Percentiles rank a stretch among this genome's conserved stretches.
phyloP scores from a whole-genome alignment of 208 protist genomes.

The Wallacemonas sp. region DNA sequence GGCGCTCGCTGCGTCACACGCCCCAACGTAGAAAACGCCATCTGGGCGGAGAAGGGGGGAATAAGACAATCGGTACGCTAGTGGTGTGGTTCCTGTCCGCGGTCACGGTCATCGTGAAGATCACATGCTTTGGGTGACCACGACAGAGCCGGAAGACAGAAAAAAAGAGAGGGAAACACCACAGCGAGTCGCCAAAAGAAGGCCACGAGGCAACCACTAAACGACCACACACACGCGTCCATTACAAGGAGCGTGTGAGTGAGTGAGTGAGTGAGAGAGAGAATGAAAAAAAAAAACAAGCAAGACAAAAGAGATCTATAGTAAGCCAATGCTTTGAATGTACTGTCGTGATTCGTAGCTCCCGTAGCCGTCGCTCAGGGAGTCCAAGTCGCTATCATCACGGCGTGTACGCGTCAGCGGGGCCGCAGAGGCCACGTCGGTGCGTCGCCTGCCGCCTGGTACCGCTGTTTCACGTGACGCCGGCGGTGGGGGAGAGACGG shows the following conservation, averaged over 20 bases:
- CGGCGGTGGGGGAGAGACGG: too few relatives aligned
- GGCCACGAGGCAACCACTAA: too few relatives aligned
- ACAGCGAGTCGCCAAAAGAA: neutral
- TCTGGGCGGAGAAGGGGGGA: too few relatives aligned
- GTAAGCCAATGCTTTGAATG: constrained; percentile 69
- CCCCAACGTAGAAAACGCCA: constrained; percentile 2
- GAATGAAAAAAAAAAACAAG: constrained; percentile 3
- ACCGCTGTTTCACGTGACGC: too few relatives aligned
- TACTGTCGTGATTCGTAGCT: constrained; percentile 88
- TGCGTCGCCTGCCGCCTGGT: neutral
- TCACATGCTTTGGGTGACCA: too few relatives aligned
- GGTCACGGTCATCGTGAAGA: too few relatives aligned
- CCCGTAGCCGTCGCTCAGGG: constrained; percentile 82
- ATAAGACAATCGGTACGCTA: too few relatives aligned
- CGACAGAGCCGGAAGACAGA: neutral
- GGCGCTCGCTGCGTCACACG: too few relatives aligned
- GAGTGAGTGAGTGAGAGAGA: neutral
- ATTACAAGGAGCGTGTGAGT: too few relatives aligned
- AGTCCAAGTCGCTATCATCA: constrained; percentile 47
- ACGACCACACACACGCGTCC: too few relatives aligned
- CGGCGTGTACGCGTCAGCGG: neutral
- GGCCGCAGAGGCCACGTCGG: neutral
- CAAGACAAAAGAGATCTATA: constrained; percentile 22
- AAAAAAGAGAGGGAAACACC: constrained; percentile 14
- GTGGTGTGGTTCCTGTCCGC: too few relatives aligned